A percentile compares a stretch with the other conserved stretches of the same genome.
Conservation (phyloP, 768 basidiomycete species). For the Obba rivulosa region DNA sequence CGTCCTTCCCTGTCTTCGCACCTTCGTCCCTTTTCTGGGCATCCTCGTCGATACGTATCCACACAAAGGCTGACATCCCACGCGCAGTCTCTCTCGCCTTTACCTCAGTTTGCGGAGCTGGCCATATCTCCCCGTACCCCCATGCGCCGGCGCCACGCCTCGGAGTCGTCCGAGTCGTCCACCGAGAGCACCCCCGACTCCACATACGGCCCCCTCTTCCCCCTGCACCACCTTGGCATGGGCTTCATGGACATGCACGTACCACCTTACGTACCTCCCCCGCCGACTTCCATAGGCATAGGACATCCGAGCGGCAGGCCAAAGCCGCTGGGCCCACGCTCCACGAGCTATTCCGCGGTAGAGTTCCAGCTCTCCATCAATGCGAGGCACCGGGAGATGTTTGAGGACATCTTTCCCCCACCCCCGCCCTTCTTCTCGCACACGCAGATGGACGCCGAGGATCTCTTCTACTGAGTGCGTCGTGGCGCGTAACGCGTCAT, state of each 20-base stretch:
- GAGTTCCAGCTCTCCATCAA: slow-evolving; percentile 17
- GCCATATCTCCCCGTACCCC: slow-evolving; percentile 53
- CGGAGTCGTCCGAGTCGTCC: slow-evolving; percentile 17
- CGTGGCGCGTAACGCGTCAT: too few relatives aligned
- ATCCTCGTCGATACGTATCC: too few relatives aligned
- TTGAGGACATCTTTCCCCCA: slow-evolving; percentile 13
- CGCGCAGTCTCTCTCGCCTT: slow-evolving; percentile 33
- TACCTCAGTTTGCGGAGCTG: slow-evolving; percentile 44
- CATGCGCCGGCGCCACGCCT: slow-evolving; percentile 16
- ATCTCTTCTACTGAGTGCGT: slow-evolving; percentile 15
- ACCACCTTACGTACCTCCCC: slow-evolving; percentile 1
- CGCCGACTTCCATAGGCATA: too few relatives aligned
- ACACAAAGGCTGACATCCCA: slow-evolving; percentile 8
- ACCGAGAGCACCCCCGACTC: slow-evolving; percentile 14
- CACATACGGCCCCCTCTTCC: slow-evolving; percentile 7
- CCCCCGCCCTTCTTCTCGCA: slow-evolving; percentile 16
- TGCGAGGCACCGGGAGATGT: slow-evolving; percentile 2
- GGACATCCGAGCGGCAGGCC: slow-evolving; percentile 9
- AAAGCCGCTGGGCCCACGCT: slow-evolving; percentile 10
- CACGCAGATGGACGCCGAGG: slow-evolving; percentile 13
- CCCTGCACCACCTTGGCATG: slow-evolving; percentile 13
- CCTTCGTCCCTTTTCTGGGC: too few relatives aligned
- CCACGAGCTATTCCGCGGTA: slow-evolving; percentile 22
- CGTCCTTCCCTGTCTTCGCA: background rate
- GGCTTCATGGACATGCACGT: slow-evolving; percentile 21